Conservation (phyloP, 805 yeast species). For the Yueomyces sp. region DNA sequence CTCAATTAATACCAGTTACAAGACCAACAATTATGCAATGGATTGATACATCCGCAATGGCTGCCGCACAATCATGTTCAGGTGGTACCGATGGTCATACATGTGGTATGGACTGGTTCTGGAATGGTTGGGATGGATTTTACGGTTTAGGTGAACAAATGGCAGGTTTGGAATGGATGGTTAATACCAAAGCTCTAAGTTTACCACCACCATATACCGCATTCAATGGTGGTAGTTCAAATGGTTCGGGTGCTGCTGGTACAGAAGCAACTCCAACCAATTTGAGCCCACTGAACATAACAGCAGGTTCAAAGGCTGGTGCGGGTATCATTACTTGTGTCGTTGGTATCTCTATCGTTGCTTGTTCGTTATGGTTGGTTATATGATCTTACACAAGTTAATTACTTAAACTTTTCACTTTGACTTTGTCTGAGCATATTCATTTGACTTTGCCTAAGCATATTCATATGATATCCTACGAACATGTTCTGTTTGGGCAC, state of each 20-base stretch:
- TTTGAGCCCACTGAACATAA: conserved; percentile 29
- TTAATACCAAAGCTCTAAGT: conserved; percentile 25
- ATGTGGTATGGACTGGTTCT: conserved; percentile 76
- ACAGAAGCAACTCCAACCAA: conserved; percentile 28
- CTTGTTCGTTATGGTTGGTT: conserved; percentile 33
- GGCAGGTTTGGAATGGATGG: conserved; percentile 59
- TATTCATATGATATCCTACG: too few species aligned
- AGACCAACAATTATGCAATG: conserved; percentile 21
- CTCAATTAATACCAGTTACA: conserved; percentile 51
- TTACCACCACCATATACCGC: conserved; percentile 50
- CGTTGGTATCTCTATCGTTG: conserved; percentile 32
- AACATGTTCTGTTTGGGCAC: background rate
- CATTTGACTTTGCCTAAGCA: background rate
- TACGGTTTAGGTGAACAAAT: conserved; percentile 90
- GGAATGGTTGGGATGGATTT: conserved; percentile 51
- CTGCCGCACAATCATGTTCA: conserved; percentile 69
- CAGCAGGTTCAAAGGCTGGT: conserved; percentile 45
- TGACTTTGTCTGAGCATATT: background rate
- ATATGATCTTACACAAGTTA: conserved; percentile 6
- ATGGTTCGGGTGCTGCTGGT: conserved; percentile 61
- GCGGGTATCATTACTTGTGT: conserved; percentile 56
- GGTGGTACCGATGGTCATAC: conserved; percentile 85
- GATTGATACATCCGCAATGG: conserved; percentile 40
- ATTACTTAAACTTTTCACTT: background rate
- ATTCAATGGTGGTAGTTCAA: conserved; percentile 54